These are phyloP conservation scores for Neurospora sp. DNA, from an alignment of 495 filamentous ascomycete species.

Conservation along the genomic window DNA sequence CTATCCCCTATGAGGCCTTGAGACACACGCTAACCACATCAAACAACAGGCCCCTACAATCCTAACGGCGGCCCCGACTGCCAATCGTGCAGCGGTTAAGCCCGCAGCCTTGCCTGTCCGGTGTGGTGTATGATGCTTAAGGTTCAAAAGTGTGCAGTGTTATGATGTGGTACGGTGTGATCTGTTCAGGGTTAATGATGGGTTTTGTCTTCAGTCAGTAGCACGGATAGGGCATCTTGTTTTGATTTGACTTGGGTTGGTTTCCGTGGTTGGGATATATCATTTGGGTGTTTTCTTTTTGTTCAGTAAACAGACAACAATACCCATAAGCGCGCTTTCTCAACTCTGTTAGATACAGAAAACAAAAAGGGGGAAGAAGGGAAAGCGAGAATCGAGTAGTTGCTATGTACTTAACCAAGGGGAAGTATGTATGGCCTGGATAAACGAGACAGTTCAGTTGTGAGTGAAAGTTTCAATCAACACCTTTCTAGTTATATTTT, in stretches of 20 bases:
- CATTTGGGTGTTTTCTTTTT: background rate
- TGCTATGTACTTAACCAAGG: background rate
- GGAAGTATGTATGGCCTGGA: background rate
- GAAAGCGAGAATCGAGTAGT: background rate
- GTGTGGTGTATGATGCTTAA: background rate
- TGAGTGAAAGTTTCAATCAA: background rate
- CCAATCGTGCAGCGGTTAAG: conserved; percentile 76
- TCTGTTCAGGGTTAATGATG: background rate
- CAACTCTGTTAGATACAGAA: background rate
- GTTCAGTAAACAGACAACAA: background rate
- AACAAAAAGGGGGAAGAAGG: background rate
- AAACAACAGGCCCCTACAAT: conserved; percentile 12
- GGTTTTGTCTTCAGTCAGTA: background rate
- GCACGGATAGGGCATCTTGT: background rate
- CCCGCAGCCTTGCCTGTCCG: background rate
- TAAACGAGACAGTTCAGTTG: background rate
- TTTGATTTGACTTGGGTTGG: background rate
- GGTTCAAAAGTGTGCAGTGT: background rate
- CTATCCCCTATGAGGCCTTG: too few relatives aligned
- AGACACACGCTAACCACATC: conserved; percentile 15
- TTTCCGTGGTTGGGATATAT: background rate
- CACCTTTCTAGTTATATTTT: too few relatives aligned
- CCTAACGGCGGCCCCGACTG: too few relatives aligned
- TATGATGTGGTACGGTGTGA: background rate
- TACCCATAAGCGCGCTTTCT: background rate